These are phyloP conservation scores for Flaveria robusta DNA, from an alignment of 129 eudicot genomes.

Conservation along the genomic window DNA sequence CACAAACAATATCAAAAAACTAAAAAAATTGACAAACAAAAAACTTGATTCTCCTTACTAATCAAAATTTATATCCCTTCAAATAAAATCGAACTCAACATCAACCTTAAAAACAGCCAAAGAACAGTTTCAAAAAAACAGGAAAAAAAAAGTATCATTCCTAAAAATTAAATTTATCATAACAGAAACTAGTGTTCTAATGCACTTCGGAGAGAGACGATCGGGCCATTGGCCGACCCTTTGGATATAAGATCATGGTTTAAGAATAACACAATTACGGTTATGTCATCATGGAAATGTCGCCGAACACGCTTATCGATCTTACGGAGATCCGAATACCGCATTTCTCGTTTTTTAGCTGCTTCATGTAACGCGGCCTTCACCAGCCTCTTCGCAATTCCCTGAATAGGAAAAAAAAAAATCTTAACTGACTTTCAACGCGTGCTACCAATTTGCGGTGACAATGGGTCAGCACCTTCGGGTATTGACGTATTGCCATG, in stretches of 20 bases:
- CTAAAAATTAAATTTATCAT: slow-evolving; percentile 16
- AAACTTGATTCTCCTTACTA: neutral
- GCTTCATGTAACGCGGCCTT: slow-evolving; percentile 58
- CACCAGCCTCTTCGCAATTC: slow-evolving; percentile 54
- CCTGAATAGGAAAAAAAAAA: slow-evolving; percentile 35
- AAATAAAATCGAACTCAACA: slow-evolving; percentile 21
- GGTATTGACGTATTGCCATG: no score
- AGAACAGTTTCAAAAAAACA: neutral
- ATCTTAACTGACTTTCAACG: neutral
- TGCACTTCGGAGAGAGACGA: slow-evolving; percentile 40
- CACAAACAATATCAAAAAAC: neutral
- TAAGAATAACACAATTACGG: slow-evolving; percentile 44
- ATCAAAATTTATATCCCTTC: slow-evolving; percentile 6
- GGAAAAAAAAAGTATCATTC: slow-evolving; percentile 1
- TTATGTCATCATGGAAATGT: slow-evolving; percentile 55
- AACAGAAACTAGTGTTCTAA: slow-evolving; percentile 39
- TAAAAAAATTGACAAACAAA: neutral
- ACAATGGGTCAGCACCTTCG: no score
- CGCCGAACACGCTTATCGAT: slow-evolving; percentile 51
- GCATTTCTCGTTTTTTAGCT: slow-evolving; percentile 61
- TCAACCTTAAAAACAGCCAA: neutral
- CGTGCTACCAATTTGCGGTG: neutral
- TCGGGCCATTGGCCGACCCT: slow-evolving; percentile 12
- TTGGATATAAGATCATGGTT: slow-evolving; percentile 37
- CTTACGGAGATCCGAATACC: slow-evolving; percentile 51